Percentiles rank a stretch among this genome's conserved stretches.
These are phyloP conservation scores for Hygrophorus russula DNA, from an alignment of 768 basidiomycete species.

Conservation along the genomic window DNA sequence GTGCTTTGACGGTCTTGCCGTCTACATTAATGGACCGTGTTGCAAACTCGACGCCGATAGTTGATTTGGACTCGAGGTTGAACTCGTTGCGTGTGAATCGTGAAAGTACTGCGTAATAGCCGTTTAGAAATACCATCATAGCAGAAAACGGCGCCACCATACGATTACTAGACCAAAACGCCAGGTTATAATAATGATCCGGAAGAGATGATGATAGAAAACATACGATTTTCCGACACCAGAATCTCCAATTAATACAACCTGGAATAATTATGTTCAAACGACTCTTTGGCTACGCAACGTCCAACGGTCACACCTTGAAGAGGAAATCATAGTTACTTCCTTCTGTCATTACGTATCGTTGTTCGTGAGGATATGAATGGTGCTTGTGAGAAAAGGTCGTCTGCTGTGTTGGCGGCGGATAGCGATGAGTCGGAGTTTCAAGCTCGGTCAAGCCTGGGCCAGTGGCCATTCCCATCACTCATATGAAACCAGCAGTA, in stretches of 20 bases:
- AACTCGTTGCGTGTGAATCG: constrained; percentile 99
- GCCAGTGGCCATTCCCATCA: too few relatives aligned
- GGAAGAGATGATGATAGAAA: constrained; percentile 4
- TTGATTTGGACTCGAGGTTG: constrained; percentile 98
- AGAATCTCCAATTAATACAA: constrained; percentile 97
- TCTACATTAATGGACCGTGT: constrained; percentile 94
- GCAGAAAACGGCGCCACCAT: constrained; percentile 5
- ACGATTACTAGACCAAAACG: constrained; percentile 20
- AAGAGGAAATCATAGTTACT: constrained; percentile 98
- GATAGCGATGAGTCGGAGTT: not conserved
- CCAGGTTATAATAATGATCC: not conserved
- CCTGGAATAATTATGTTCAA: constrained; percentile 34
- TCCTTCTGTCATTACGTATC: constrained; percentile 67
- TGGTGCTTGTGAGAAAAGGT: constrained; percentile 11
- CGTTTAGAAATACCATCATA: not conserved
- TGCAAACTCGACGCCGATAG: constrained; percentile 98
- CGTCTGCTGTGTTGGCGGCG: not conserved
- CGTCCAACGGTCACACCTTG: constrained; percentile 55
- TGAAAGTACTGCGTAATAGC: constrained; percentile 69
- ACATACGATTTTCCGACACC: constrained; percentile 96
- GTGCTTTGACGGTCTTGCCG: constrained; percentile 93
- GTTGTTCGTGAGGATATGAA: constrained; percentile 5
- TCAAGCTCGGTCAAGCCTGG: too few relatives aligned
- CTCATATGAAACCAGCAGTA: too few relatives aligned
- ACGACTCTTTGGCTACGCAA: constrained; percentile 9